Percentiles rank a stretch among this genome's conserved stretches.
These are phyloP conservation scores for Mycosarcoma maydis DNA, from an alignment of 1,284 basidiomycete species.

Conservation along the genomic window DNA sequence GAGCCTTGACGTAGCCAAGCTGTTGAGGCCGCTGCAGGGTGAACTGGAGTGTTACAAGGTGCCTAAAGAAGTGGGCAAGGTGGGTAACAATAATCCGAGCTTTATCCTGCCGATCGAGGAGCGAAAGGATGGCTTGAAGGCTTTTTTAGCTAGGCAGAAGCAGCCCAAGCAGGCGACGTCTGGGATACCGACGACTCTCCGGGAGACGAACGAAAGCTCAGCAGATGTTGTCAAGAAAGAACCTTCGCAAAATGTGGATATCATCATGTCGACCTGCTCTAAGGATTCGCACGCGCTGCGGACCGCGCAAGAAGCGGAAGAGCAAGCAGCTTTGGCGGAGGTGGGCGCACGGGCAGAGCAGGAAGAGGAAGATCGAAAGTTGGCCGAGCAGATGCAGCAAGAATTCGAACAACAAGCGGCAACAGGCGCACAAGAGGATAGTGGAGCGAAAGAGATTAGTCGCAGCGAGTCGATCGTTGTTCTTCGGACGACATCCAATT, in stretches of 20 bases:
- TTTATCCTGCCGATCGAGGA: slow-evolving; percentile 83
- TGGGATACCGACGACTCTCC: neutral
- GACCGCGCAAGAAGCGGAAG: slow-evolving; percentile 26
- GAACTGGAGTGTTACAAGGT: slow-evolving; percentile 85
- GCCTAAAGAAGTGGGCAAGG: slow-evolving; percentile 88
- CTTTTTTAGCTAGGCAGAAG: slow-evolving; percentile 76
- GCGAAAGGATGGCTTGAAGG: slow-evolving; percentile 86
- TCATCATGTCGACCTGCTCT: slow-evolving; percentile 17
- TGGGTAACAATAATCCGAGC: slow-evolving; percentile 81
- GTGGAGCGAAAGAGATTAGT: slow-evolving; percentile 10
- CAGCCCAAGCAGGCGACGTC: slow-evolving; percentile 1
- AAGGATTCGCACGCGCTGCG: slow-evolving; percentile 18
- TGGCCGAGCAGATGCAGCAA: slow-evolving; percentile 38
- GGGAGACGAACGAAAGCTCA: neutral
- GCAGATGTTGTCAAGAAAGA: slow-evolving; percentile 4
- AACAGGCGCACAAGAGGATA: no score
- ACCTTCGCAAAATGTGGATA: slow-evolving; percentile 7
- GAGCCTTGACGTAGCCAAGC: slow-evolving; percentile 71
- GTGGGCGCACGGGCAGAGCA: slow-evolving; percentile 21
- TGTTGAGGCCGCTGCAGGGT: slow-evolving; percentile 75
- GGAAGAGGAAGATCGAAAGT: slow-evolving; percentile 23
- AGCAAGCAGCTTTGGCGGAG: slow-evolving; percentile 17
- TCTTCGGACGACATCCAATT: slow-evolving; percentile 7
- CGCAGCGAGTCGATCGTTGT: slow-evolving; percentile 33
- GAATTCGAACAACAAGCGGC: slow-evolving; percentile 13